phyloP scores from a whole-genome alignment of 2,329 filamentous ascomycete species.

The Aureobasidium uvarum region DNA sequence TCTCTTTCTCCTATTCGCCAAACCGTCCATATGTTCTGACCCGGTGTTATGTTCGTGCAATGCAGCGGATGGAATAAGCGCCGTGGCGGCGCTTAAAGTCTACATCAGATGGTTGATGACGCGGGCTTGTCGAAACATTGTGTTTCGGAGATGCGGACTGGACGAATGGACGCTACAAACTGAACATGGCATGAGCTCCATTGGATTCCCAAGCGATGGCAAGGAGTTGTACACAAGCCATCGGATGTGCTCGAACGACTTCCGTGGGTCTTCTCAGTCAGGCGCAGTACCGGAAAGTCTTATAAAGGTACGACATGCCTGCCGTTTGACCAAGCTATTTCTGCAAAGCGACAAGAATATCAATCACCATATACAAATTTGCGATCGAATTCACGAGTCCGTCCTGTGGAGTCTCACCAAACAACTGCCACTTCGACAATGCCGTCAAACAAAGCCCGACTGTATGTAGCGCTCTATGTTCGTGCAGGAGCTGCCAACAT shows the following conservation, averaged over 20 bases:
- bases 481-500: conserved; percentile 8
- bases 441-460: conserved; percentile 9
- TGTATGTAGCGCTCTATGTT: neutral
- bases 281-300: neutral
- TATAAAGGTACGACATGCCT: neutral
- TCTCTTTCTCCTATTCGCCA: too few species aligned
- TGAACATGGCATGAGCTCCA: neutral
- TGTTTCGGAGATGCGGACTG: neutral
- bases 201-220: too few species aligned
- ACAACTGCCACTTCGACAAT: neutral
- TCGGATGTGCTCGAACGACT: neutral
- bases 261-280: too few species aligned
- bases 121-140: neutral
- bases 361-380: neutral
- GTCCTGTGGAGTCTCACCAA: too few species aligned
- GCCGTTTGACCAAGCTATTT: neutral
- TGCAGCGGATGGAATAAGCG: neutral
- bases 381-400: neutral
- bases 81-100: neutral
- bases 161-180: neutral
- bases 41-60: too few species aligned
- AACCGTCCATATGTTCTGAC: too few species aligned
- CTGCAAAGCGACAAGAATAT: neutral
- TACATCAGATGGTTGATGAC: neutral
- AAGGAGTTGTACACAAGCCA: neutral